Evolutionary conservation across 345 rosid genomes (phyloP), one percentile per base, ranked within the genome.

Genomic region (Populus ilicifolia): DNA sequence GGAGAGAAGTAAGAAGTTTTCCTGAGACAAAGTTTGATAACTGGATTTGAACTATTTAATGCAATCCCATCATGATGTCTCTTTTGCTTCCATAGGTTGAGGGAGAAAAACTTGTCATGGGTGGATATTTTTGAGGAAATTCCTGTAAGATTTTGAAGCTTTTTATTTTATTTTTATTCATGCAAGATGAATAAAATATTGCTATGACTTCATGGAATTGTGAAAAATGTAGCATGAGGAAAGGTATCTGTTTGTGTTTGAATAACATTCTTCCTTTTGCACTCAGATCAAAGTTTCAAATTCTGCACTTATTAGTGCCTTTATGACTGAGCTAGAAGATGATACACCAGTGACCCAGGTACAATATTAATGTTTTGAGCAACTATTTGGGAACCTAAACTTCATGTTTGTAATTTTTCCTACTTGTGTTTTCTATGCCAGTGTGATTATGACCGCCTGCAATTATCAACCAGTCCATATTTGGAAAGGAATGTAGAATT

Each of bases 61-160:
- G 41, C 9, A 14, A 35, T 67, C 56, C 78, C 25, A 69, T 61
- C 50, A 59, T 76, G 39, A 52, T 48, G 5, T 62, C 30, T 67
- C 38, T 9, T 69, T 67, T 67, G 65, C 43, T 74, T 27, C 69
- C 46, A 23, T 77, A 96, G 99, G 89, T 86, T 96, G 93, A 94
- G 99, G 83, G 99, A 96, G 91, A 94, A 89, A 81, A 94, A 92
- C 82, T 89, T 96, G 86, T 91, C 99, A 36, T 96, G 99, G 99
- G 94, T 91, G 88, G 98, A 94, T 86, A 94, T 96, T 72, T 96
- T 96, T 79, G 99, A 96, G 81, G 99, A 96, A 82, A 96, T 96
- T 71, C 99, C 99, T 18, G 99, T 96, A 91, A 90, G 97, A 77
- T 39, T 80, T 75, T 68, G 69, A 52, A 43, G 52, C 78, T 44